Base-by-base conservation (phyloP, 257 asterid species). In the Salvia miltiorrhiza region DNA sequence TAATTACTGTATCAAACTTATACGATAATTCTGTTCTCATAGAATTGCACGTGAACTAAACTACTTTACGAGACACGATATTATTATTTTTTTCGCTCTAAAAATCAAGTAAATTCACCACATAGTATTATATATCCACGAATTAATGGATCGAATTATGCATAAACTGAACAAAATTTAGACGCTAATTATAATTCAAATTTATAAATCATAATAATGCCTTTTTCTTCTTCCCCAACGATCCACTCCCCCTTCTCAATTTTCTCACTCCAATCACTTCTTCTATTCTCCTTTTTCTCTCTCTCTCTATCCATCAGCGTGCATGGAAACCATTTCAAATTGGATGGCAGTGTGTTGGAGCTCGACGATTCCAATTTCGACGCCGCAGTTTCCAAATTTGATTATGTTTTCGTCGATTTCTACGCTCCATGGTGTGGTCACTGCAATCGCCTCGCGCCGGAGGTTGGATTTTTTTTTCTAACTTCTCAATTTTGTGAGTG, bases 381-480 rank as follows among this genome's bases (percentile, higher is more conserved):
- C 30, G 82, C 89, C 23, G 96, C 97, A 9, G 86, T 93, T 73
- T 86, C 97, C 9, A 78, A 75, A 12, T 93, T 90, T 23, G 94
- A 93, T 82, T 84, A 85, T 67, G 45, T 93, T 8, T 85, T 93
- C 73, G 90, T 93, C 69, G 97, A 93, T 72, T 93, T 93, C 67
- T 88, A 90, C 67, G 98, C 97, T 75, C 92, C 97, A 19, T 88
- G 98, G 98, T 93, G 98, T 66, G 90, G 94, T 55, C 98, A 88
- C 87, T 93, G 98, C 95, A 90, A 83, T 83, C 91, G 87, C 41
- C 95, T 93, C 19, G 70, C 92, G 58, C 98, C 98, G 2, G 95
- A 93, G 98, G 97, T 93, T 69, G 9, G 52, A 65, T 0, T 56
- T 43, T n/a, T 12, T 28, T 3, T 5, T 24, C 11, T 24, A 8